A percentile compares a stretch with the other conserved stretches of the same genome.
Evolutionary conservation across 2,329 filamentous ascomycete genomes (phyloP).

Genomic region (Tolypocladium inflatum): DNA sequence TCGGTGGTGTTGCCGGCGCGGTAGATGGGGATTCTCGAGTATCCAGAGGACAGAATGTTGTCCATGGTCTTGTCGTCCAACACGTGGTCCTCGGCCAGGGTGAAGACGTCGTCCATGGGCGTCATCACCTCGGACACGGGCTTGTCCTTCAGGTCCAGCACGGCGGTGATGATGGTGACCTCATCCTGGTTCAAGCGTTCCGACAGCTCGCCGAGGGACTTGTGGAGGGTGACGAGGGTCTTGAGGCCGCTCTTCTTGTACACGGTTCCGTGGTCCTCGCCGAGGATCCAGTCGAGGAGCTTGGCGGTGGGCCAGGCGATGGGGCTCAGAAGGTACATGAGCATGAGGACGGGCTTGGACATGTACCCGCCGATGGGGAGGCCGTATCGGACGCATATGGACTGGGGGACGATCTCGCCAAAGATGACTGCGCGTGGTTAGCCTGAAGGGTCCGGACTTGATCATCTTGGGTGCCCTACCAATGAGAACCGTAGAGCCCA

Average conservation of each 20-base stretch:
- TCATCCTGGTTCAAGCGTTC: conserved; percentile 94
- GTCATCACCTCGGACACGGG: conserved; percentile 95
- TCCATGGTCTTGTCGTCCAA: conserved; percentile 94
- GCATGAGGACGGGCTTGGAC: conserved; percentile 71
- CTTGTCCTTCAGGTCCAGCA: conserved; percentile 93
- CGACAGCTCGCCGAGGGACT: conserved; percentile 75
- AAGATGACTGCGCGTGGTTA: conserved; percentile 66
- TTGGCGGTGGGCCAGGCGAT: conserved; percentile 94
- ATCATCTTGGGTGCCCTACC: conserved; percentile 43
- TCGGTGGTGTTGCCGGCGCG: conserved; percentile 74
- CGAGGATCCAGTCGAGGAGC: conserved; percentile 84
- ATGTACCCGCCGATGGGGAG: conserved; percentile 91
- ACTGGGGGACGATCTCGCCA: conserved; percentile 92
- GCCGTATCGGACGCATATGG: conserved; percentile 90
- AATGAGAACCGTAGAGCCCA: conserved; percentile 88
- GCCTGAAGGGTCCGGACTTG: conserved; percentile 3
- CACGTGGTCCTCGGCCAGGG: conserved; percentile 89
- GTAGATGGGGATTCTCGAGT: conserved; percentile 92
- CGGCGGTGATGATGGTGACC: conserved; percentile 96
- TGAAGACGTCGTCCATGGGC: conserved; percentile 94
- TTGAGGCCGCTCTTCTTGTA: conserved; percentile 99
- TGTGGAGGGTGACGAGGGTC: conserved; percentile 89
- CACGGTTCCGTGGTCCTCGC: conserved; percentile 88
- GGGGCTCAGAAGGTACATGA: conserved; percentile 90
- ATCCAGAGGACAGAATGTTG: conserved; percentile 82